Base-by-base conservation (phyloP, 495 filamentous ascomycete genomes). In the Penicillium mononematosum region DNA sequence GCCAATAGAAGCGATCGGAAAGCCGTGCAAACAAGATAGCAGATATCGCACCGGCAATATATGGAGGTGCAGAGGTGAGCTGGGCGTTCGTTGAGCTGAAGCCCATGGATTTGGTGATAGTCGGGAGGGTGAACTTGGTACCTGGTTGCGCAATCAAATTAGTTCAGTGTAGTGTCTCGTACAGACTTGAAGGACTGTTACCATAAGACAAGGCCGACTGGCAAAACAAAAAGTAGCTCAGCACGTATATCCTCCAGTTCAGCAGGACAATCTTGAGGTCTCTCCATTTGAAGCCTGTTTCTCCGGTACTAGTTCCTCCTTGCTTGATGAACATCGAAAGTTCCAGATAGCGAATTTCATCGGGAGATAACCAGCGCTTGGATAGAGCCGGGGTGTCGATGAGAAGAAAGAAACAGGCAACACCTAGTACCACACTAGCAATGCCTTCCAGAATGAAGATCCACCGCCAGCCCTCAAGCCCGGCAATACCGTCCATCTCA, bases 381-480 rank as follows among this genome's bases (percentile, higher is more conserved):
- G 69, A 67, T 1, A 63, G 22, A 0, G 14, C 14, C 0, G 69
- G 69, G 0, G 69, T 59, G 34, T 72, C 67, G 10, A 70, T 67
- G 4, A 72, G 58, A 1, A 66, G 24, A 38, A 84, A 87, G 71
- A 82, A 89, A 20, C 81, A 79, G 2, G 72, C 20, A 11, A 81
- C 49, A 9, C 84, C 86, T 2, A 88, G 73, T 5, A 84, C 12
- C 2, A 89, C 72, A 8, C 67, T 83, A 6, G 79, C 78, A 11
- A 78, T 73, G 19, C 85, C 80, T 47, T 87, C 85, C 2, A 87
- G 74, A 25, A 87, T 81, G 63, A 87, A 86, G 44, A 91, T 89
- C 88, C 88, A 90, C 12, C 83, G 76, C 88, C 88, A 90, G 11
- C 87, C 87, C 41, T 78, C 74, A n/a, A 84, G 64, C 0, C 82